These are phyloP conservation scores for Teratosphaeria zuluensis DNA, from an alignment of 2,329 filamentous ascomycete genomes.

Conservation along the genomic window DNA sequence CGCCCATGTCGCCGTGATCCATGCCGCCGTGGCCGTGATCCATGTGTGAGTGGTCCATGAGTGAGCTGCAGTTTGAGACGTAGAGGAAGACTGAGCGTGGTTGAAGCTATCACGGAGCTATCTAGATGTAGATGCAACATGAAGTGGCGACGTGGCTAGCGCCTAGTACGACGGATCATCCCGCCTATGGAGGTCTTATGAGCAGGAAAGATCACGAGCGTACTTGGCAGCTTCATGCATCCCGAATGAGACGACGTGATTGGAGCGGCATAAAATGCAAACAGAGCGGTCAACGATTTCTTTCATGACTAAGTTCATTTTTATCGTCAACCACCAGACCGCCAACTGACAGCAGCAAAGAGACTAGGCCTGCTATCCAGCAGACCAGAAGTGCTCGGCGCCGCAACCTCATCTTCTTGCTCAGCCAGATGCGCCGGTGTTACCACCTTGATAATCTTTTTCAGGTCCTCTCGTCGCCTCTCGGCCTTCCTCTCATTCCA, in stretches of 20 bases:
- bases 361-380: neutral
- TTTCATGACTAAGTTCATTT: neutral
- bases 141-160: neutral
- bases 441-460: slow-evolving; percentile 23
- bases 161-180: neutral
- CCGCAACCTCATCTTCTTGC: neutral
- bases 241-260: no score
- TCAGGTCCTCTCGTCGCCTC: slow-evolving; percentile 23
- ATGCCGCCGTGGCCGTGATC: slow-evolving; percentile 43
- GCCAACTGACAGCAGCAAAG: neutral
- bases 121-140: neutral
- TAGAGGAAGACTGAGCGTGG: neutral
- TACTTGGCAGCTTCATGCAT: no score
- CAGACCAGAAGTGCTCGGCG: neutral
- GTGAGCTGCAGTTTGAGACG: neutral
- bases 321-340: neutral
- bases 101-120: neutral
- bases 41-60: slow-evolving; percentile 22
- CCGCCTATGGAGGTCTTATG: neutral
- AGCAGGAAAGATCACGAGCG: neutral
- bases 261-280: no score
- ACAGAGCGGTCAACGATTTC: no score
- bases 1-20: slow-evolving; percentile 46
- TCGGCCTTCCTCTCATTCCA: slow-evolving; percentile 18
- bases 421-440: slow-evolving; percentile 3